Base-by-base conservation (phyloP, 495 filamentous ascomycete genomes). In the Neurospora sp. region DNA sequence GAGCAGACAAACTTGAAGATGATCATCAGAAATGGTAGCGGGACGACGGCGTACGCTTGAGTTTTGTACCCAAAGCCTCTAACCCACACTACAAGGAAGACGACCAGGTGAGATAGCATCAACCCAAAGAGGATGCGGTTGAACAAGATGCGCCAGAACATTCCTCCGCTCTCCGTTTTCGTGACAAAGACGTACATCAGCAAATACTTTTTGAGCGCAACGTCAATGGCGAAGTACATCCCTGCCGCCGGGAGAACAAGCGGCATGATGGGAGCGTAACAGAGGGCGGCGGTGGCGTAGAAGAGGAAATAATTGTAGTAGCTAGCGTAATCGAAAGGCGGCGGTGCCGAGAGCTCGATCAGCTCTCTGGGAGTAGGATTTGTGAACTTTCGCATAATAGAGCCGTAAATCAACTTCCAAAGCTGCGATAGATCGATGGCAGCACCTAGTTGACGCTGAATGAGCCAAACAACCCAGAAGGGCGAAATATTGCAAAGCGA, bases 251-350 rank as follows among this genome's bases (percentile, higher is more conserved):
- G 93, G n/a, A 99, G 86, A 5, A 94, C 92, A 40, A 98, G 88
- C 0, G 96, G 96, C 82, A 98, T 96, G 54, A 98, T 82, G 12
- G 92, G 90, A 3, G 91, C 90, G 79, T 94, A 98, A 78, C 90
- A 93, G 41, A 99, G 85, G 3, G 93, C 91, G 40, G 98, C 92
- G 0, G 96, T 98, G 5, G 92, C 85, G 80, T 98, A 98, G 83
- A 93, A 99, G 20, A 98, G 86, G 82, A 98, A 98, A 82, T 90
- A 93, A 80, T 98, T 98, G 85, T 98, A 98, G 83, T 98, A 98
- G 73, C 88, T 93, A 70, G 96, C 93, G 77, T 97, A 99, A 76
- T 98, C 94, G 81, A 99, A 98, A 12, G 92, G 83, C 3, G 92
- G 93, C 66, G 96, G 96, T 48, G 96, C 96, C 9, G 95, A 96